Base-by-base conservation (phyloP, 2,329 filamentous ascomycete genomes). In the Paraphoma chrysanthemicola region DNA sequence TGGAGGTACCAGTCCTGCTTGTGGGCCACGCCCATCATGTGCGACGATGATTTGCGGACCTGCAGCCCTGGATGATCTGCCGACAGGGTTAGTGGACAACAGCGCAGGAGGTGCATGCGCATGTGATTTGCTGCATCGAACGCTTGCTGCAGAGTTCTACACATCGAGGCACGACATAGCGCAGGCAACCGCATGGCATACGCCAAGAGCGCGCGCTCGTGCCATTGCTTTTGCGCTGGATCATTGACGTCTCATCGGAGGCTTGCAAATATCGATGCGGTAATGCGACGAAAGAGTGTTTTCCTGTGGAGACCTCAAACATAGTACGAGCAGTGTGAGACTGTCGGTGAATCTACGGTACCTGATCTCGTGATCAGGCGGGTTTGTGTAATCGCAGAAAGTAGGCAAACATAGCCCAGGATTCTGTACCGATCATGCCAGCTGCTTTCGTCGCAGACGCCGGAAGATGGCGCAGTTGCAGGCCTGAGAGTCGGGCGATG, bases 51-150 rank as follows among this genome's bases (percentile, higher is more conserved):
- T 60, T 65, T 67, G 60, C 62, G 59, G 57, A 60, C 60, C 53
- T 58, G 56, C 57, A 64, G 51, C 39, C 44, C 50, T 58, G 60
- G 59, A 48, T 59, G 64, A 68, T 68, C 66, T 66, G 60, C 60
- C 55, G 53, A 30, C 65, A 66, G 51, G 65, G 65, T 55, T 62
- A 11, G n/a, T 14, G 44, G 43, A 59, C 33, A 28, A 56, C 48
- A 44, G 51, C 50, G 56, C 56, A 57, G 48, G 50, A 55, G 41
- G 44, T 57, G 61, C 59, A 66, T 63, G 62, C 51, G 59, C 63
- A 66, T 70, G 67, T 72, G 69, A 70, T 59, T 55, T 52, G 58
- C 60, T 61, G 60, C 57, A 61, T 65, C 59, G 63, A 66, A 66
- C 59, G 45, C 53, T 55, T 41, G 47, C 44, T 63, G 63, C 61